Conservation (phyloP, 306 rosid genomes). For the Malus sylvestris region DNA sequence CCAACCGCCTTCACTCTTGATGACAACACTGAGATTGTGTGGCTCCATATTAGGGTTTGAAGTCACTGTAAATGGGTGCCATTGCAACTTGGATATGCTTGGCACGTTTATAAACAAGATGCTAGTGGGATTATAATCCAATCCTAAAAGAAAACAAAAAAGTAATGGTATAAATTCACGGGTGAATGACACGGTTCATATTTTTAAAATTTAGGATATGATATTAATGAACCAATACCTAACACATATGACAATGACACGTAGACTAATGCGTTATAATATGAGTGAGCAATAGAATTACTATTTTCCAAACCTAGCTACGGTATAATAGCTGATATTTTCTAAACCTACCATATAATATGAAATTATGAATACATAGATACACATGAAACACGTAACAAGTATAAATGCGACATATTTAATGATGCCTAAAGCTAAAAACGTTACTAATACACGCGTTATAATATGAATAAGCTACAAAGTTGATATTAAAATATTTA, state of each 20-base stretch:
- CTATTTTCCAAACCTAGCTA: not conserved
- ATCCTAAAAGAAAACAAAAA: slow-evolving; percentile 31
- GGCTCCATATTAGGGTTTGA: slow-evolving; percentile 50
- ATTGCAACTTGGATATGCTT: slow-evolving; percentile 58
- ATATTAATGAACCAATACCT: not conserved
- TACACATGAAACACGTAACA: too few relatives aligned
- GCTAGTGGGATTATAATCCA: slow-evolving; percentile 54
- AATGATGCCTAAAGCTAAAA: too few relatives aligned
- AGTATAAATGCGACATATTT: not conserved
- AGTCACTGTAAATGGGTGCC: slow-evolving; percentile 79
- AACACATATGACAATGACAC: too few relatives aligned
- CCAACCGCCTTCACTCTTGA: slow-evolving; percentile 58
- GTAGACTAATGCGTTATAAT: too few relatives aligned
- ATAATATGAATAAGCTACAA: not conserved
- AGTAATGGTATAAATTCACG: not conserved
- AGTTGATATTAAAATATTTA: not conserved
- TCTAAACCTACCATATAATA: not conserved
- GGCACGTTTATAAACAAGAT: slow-evolving; percentile 61
- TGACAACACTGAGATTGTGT: slow-evolving; percentile 37
- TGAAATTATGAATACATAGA: too few relatives aligned
- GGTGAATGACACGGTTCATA: not conserved
- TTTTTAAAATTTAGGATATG: too few relatives aligned
- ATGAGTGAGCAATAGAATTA: too few relatives aligned
- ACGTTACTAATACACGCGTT: too few relatives aligned
- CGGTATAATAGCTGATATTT: too few relatives aligned